phyloP scores from a whole-genome alignment of 2,329 filamentous ascomycete genomes.

The Verticillium klebahnii region DNA sequence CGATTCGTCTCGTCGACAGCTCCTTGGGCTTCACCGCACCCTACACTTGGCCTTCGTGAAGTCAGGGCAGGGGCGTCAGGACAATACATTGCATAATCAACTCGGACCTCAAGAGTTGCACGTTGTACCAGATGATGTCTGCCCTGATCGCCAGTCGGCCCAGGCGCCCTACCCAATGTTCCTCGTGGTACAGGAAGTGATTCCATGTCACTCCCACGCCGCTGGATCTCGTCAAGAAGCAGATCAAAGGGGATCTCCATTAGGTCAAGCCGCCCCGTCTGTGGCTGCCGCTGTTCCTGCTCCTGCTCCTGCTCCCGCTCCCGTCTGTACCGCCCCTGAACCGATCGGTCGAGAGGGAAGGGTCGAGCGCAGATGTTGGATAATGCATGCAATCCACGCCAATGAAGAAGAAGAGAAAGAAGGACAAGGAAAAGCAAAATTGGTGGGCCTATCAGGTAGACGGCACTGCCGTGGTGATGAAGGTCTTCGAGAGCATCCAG shows the following conservation, averaged over 20 bases:
- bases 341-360: neutral
- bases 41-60: no score
- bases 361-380: no score
- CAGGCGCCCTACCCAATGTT: neutral
- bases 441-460: neutral
- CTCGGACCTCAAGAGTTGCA: neutral
- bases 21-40: no score
- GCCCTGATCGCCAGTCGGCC: neutral
- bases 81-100: neutral
- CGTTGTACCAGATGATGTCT: neutral
- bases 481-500: neutral
- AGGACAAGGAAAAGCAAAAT: neutral
- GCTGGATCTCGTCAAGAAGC: neutral
- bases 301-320: no score
- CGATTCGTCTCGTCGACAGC: no score
- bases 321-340: neutral
- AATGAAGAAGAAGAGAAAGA: neutral
- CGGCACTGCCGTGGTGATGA: neutral
- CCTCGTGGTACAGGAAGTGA: neutral
- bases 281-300: neutral
- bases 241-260: neutral
- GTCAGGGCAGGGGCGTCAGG: neutral
- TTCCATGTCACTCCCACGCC: neutral
- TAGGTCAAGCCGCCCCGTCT: neutral
- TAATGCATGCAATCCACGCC: neutral